Evolutionary conservation across 2,329 filamentous ascomycete species (phyloP), one percentile per base, ranked within the genome.

Genomic region (Aspergillus texensis): DNA sequence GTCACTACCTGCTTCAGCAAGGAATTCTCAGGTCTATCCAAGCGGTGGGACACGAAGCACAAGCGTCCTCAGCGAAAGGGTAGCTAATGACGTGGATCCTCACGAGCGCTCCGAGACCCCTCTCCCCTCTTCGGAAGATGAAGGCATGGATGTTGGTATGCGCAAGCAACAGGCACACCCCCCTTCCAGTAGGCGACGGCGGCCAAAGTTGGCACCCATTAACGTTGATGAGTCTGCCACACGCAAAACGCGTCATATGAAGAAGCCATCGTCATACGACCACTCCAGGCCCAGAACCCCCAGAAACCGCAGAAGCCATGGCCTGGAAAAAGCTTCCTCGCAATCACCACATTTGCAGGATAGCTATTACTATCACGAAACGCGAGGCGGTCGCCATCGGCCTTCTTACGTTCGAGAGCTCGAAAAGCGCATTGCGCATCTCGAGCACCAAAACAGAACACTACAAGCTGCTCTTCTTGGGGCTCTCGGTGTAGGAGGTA

Each of bases 381-480:
- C 68, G 10, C 70, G 64, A 14, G 61, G 60, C 36, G 66, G 65
- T 26, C 68, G 67, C 21, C 64, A 60, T n/a, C 57, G 62, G 21
- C 53, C 64, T 10, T 60, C 63, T 21, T 67, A 71, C 21, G 32
- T 65, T 3, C 58, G 71, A 14, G 67, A 71, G n/a, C 73, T 80
- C 8, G 77, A 80, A 62, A 73, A 74, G 19, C 77, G 78, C 19
- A 72, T 80, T 41, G 72, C 75, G 10, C 72, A 76, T 26, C 74
- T 81, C 9, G 78, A 80, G 62, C 77, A 76, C 16, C 79, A 81
- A 57, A 81, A 81, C 67, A 76, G 76, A 60, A 73, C 80, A 58
- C 75, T 81, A 12, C 78, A 79, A 41, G 78, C 79, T 6, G 79
- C 79, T 39, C 73, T 81, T 11, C 65, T 79, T 36, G 77, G 78